Base-by-base conservation (phyloP, 2,329 filamentous ascomycete genomes). In the Diplocarpon mali region DNA sequence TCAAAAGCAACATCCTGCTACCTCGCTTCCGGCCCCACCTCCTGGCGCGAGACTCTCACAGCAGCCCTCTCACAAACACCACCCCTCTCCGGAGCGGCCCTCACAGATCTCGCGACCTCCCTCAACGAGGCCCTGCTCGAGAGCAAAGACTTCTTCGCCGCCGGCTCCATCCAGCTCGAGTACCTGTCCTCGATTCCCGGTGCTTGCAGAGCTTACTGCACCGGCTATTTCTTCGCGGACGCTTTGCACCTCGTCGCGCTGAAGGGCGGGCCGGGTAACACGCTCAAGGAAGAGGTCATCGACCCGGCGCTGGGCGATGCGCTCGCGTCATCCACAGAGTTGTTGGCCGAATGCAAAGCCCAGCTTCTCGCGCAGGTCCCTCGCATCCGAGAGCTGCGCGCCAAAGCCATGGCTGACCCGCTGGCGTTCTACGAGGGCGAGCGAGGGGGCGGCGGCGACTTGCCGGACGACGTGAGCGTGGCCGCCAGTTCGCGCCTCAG, bases 31-130 rank as follows among this genome's bases (percentile, higher is more conserved):
- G 85, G 87, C 32, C 75, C 73, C 1, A 64, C 70, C 3, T 77
- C 85, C 65, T 98, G 92, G 92, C 86, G 85, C 42, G 90, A 98
- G 64, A 86, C 86, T 17, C 77, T 98, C 39, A 86, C 83, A 55
- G 78, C 78, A 38, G 89, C 89, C 5, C 76, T 79, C 44, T 75
- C 85, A 45, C 77, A 79, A 51, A 58, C 63, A 2, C 75, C 82
- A 1, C 73, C 80, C 0, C 63, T 88, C 3, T 70, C 78, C 0
- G 57, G 70, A 0, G 67, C 71, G 0, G 75, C 83, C 12, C 69
- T 94, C 29, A 59, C 63, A 3, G 73, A 78, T 30, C 75, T 95
- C 14, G 87, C 87, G n/a, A 69, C 68, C 0, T 73, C 75, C 0
- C 76, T 98, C 4, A 84, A 83, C 1, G 85, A 90, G 43, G 83